These are phyloP conservation scores for Trichopus zeylanicus DNA, from an alignment of 116 monocot genomes.

Conservation along the genomic window DNA sequence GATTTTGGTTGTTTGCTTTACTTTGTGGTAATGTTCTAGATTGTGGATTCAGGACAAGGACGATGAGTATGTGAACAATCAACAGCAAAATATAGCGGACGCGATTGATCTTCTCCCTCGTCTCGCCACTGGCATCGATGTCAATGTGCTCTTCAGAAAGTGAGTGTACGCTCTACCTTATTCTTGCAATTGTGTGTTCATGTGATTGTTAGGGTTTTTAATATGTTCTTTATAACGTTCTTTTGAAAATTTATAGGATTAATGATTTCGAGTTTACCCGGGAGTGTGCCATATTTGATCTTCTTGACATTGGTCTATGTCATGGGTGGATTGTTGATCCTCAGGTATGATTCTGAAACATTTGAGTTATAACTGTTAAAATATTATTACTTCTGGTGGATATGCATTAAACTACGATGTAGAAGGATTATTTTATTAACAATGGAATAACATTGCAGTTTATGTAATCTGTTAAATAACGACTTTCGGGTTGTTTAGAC, in stretches of 20 bases:
- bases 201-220: background rate
- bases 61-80: conserved; percentile 72
- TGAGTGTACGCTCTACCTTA: conserved; percentile 12
- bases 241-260: conserved; percentile 1
- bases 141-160: conserved; percentile 93
- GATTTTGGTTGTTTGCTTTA: background rate
- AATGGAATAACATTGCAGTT: too few species aligned
- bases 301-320: conserved; percentile 10
- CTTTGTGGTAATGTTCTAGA: conserved; percentile 1
- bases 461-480: too few species aligned
- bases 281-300: conserved; percentile 13
- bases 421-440: too few species aligned
- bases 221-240: background rate
- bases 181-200: background rate
- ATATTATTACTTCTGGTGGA: too few species aligned
- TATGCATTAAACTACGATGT: too few species aligned
- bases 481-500: too few species aligned
- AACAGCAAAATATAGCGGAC: conserved; percentile 85
- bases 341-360: conserved; percentile 3
- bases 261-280: conserved; percentile 12
- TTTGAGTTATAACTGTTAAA: too few species aligned
- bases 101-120: conserved; percentile 90
- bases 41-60: conserved; percentile 46
- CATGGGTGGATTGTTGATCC: conserved; percentile 17
- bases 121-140: conserved; percentile 89